Conservation (phyloP, 2,329 filamentous ascomycete genomes). For the Xylariales sp. region DNA sequence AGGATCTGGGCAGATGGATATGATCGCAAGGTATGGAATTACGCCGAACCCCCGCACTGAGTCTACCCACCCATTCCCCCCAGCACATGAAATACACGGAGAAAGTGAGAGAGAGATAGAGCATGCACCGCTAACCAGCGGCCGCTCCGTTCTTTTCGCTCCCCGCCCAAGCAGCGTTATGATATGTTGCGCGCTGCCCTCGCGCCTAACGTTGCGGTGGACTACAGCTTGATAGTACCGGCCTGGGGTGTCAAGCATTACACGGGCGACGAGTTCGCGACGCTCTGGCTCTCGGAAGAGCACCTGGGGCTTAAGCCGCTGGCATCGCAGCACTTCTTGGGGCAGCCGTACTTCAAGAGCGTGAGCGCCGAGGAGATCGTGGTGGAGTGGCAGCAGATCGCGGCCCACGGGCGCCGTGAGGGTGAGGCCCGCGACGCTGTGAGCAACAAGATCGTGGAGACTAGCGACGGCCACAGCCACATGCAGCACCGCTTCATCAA, state of each 20-base stretch:
- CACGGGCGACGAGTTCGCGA: not conserved
- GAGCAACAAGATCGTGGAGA: constrained; percentile 2
- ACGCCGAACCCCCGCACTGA: no score
- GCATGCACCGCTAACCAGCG: no score
- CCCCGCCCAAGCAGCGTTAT: no score
- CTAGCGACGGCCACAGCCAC: constrained; percentile 1
- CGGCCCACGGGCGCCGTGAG: constrained; percentile 1
- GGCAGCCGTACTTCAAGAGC: constrained; percentile 4
- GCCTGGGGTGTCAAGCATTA: constrained; percentile 2
- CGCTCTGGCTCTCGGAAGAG: not conserved
- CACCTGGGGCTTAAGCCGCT: constrained; percentile 3
- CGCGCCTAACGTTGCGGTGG: not conserved
- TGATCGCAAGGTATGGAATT: no score
- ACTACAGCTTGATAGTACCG: not conserved
- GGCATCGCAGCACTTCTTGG: constrained; percentile 4
- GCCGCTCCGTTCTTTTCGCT: no score
- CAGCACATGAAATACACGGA: no score
- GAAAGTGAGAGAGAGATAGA: no score
- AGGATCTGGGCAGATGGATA: constrained; percentile 3
- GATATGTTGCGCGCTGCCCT: no score
- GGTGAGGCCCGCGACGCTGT: constrained; percentile 1
- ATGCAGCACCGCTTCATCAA: constrained; percentile 3
- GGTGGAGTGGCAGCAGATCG: constrained; percentile 6
- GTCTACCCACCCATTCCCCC: no score
- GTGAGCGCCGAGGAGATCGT: not conserved